phyloP scores from a whole-genome alignment of 2,329 filamentous ascomycete genomes.

The Diaporthe citriasiana region DNA sequence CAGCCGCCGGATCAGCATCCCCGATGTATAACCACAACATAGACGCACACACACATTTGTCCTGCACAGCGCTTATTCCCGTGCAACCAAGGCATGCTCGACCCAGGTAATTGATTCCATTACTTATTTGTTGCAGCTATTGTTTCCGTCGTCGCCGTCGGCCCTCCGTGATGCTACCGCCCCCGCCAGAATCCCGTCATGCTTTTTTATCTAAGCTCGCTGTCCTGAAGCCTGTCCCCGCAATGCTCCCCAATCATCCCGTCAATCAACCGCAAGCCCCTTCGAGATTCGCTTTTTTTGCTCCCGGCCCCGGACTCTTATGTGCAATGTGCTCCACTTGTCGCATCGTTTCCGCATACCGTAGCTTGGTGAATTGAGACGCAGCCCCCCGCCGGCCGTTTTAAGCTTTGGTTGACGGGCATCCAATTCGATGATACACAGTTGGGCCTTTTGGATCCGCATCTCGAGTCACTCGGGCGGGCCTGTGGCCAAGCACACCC shows the following conservation, averaged over 20 bases:
- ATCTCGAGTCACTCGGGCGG: not conserved
- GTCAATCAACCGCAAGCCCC: not conserved
- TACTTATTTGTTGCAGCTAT: not conserved
- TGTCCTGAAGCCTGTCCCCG: not conserved
- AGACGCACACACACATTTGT: not conserved
- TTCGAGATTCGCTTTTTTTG: not conserved
- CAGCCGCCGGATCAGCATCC: slow-evolving; percentile 32
- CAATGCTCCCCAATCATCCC: slow-evolving; percentile 7
- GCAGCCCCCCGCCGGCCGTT: slow-evolving; percentile 9
- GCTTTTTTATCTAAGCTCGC: slow-evolving; percentile 26
- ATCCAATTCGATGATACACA: not conserved
- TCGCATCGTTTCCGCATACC: not conserved
- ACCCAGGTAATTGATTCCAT: no score
- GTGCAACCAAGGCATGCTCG: no score
- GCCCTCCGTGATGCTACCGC: not conserved
- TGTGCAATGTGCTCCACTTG: not conserved
- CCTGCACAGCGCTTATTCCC: slow-evolving; percentile 25
- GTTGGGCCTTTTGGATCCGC: not conserved
- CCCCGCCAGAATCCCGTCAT: not conserved
- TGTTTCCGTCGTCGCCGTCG: not conserved
- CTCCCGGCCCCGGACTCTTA: not conserved
- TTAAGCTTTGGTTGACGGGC: slow-evolving; percentile 6
- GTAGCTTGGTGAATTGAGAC: not conserved
- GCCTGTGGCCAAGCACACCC: not conserved
- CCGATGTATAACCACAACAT: not conserved